Conservation (phyloP, 2,329 filamentous ascomycete species). For the Biscogniauxia sp. region DNA sequence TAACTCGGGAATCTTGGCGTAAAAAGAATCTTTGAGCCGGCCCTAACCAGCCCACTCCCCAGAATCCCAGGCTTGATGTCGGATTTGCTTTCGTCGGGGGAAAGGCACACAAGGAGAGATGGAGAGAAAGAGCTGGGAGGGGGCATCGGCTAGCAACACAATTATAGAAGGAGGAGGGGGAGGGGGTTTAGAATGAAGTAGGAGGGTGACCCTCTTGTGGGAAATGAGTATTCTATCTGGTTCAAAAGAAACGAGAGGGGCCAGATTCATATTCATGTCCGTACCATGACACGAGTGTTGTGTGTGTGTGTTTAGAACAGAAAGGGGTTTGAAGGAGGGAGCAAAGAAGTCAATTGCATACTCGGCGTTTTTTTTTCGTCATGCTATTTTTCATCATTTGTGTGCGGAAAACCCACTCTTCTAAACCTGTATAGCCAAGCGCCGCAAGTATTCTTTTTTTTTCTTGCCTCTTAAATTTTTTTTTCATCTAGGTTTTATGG, state of each 20-base stretch:
- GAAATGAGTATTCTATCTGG: no score
- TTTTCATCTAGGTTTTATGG: no score
- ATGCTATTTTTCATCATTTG: no score
- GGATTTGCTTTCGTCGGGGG: constrained; percentile 6
- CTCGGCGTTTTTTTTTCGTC: background rate
- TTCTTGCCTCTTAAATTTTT: no score
- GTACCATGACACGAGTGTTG: background rate
- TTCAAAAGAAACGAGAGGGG: no score
- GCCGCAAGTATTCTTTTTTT: no score
- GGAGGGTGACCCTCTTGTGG: no score
- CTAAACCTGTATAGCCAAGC: background rate
- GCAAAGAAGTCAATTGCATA: background rate
- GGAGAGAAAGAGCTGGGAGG: background rate
- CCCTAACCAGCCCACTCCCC: constrained; percentile 1
- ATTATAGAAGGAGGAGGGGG: no score
- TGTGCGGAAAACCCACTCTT: background rate
- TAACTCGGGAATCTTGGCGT: constrained; percentile 20
- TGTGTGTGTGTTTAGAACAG: background rate
- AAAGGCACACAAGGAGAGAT: constrained; percentile 12
- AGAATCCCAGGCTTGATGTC: constrained; percentile 15
- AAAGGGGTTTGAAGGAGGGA: background rate
- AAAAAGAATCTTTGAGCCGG: constrained; percentile 10
- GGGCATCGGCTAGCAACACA: no score
- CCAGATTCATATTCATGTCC: no score
- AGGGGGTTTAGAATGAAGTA: no score